Percentiles rank a stretch among this genome's conserved stretches.
Evolutionary conservation across 257 asterid genomes (phyloP).

Genomic region (Verbascum thapsus): DNA sequence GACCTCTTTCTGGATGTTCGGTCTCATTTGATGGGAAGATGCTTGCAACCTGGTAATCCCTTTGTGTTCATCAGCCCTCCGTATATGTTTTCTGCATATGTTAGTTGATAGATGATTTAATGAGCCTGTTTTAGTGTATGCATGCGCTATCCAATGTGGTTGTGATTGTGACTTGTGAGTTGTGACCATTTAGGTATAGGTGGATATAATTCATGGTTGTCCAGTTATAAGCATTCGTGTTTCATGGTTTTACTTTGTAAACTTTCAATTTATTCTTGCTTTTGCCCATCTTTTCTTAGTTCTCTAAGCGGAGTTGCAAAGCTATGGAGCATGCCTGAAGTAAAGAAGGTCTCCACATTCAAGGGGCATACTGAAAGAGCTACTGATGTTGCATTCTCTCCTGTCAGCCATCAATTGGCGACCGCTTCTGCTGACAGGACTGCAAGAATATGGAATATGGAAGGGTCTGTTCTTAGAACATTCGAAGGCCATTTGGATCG

Average conservation of each 20-base stretch:
- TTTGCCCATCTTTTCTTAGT: slow-evolving; percentile 42
- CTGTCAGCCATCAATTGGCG: slow-evolving; percentile 61
- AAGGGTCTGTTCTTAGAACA: slow-evolving; percentile 66
- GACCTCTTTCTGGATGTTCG: slow-evolving; percentile 94
- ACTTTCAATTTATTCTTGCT: slow-evolving; percentile 22
- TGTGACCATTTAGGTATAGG: slow-evolving; percentile 17
- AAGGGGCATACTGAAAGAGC: slow-evolving; percentile 95
- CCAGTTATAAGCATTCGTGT: slow-evolving; percentile 7
- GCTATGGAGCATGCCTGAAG: slow-evolving; percentile 80
- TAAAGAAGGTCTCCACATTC: slow-evolving; percentile 62
- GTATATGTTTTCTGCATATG: not conserved
- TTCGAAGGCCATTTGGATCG: slow-evolving; percentile 94
- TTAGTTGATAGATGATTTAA: not conserved
- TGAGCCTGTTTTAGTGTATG: not conserved
- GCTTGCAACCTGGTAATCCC: slow-evolving; percentile 88
- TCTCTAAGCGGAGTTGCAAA: slow-evolving; percentile 84
- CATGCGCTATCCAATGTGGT: not conserved
- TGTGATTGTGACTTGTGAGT: no score
- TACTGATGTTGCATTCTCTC: slow-evolving; percentile 87
- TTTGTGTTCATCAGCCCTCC: slow-evolving; percentile 11
- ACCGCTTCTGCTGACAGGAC: slow-evolving; percentile 96
- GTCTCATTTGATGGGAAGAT: slow-evolving; percentile 76
- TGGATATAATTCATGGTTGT: slow-evolving; percentile 10
- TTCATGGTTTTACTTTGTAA: no score
- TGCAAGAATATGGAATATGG: slow-evolving; percentile 74